A percentile compares a stretch with the other conserved stretches of the same genome.
These are phyloP conservation scores for Apophysomyces variabilis DNA, from an alignment of 371 early-diverging fungal species.

Conservation along the genomic window DNA sequence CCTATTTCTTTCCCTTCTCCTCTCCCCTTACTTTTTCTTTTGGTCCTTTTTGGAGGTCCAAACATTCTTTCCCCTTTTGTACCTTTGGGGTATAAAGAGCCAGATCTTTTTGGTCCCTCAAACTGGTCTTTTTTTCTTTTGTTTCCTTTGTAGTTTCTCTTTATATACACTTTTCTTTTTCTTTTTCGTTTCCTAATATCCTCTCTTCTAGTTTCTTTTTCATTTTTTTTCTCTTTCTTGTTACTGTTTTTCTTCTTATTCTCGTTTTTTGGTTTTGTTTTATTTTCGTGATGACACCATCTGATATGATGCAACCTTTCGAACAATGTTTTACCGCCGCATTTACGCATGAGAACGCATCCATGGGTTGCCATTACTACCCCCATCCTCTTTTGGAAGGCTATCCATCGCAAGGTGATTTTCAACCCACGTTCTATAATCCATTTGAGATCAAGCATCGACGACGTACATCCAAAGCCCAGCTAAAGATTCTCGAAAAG, in stretches of 20 bases:
- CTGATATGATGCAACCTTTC: constrained; percentile 39
- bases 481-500: constrained; percentile 62
- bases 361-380: constrained; percentile 12
- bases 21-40: background rate
- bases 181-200: no score
- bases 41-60: background rate
- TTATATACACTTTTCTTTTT: no score
- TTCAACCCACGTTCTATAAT: constrained; percentile 38
- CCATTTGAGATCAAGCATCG: constrained; percentile 58
- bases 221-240: no score
- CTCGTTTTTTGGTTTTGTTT: constrained; percentile 9
- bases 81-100: constrained; percentile 1
- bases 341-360: constrained; percentile 7
- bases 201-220: no score
- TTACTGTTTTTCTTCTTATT: constrained; percentile 3
- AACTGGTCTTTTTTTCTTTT: no score
- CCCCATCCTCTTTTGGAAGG: background rate
- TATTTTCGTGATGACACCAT: constrained; percentile 17
- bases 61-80: constrained; percentile 10
- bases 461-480: constrained; percentile 66
- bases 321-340: constrained; percentile 28
- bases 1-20: constrained; percentile 10
- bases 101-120: background rate
- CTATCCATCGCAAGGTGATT: constrained; percentile 15
- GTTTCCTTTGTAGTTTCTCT: no score